Conservation (phyloP, 495 filamentous ascomycete genomes). For the Xanthoparmelia taractica region DNA sequence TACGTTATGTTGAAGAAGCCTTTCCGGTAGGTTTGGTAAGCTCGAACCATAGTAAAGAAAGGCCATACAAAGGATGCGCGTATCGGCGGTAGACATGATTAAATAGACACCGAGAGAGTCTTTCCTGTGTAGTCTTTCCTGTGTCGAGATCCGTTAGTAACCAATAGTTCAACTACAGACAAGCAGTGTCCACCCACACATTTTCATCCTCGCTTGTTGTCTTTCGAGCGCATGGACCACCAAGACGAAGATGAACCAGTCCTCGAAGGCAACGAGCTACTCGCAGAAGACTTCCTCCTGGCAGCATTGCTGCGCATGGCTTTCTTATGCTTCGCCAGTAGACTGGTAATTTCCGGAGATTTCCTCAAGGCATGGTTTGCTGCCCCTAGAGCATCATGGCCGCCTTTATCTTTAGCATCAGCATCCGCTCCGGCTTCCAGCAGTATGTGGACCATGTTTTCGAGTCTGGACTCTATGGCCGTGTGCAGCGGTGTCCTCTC, state of each 20-base stretch:
- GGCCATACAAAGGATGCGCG: no score
- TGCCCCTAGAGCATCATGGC: constrained; percentile 16
- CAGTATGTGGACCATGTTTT: constrained; percentile 22
- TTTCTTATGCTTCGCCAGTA: constrained; percentile 18
- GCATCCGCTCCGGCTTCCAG: constrained; percentile 21
- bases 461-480: constrained; percentile 21
- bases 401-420: constrained; percentile 15
- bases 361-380: constrained; percentile 18
- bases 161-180: neutral
- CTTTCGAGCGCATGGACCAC: constrained; percentile 6
- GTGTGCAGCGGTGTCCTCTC: constrained; percentile 24
- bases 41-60: no score
- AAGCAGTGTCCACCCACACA: neutral
- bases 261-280: constrained; percentile 2
- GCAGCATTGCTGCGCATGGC: neutral
- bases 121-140: no score
- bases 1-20: no score
- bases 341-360: constrained; percentile 22
- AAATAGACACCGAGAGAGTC: no score
- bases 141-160: neutral
- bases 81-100: no score
- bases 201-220: neutral
- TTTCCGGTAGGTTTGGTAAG: no score
- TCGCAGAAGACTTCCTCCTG: neutral
- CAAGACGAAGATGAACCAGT: constrained; percentile 3